These are phyloP conservation scores for Solanum hybrid DNA, from an alignment of 305 asterid species.

Conservation along the genomic window DNA sequence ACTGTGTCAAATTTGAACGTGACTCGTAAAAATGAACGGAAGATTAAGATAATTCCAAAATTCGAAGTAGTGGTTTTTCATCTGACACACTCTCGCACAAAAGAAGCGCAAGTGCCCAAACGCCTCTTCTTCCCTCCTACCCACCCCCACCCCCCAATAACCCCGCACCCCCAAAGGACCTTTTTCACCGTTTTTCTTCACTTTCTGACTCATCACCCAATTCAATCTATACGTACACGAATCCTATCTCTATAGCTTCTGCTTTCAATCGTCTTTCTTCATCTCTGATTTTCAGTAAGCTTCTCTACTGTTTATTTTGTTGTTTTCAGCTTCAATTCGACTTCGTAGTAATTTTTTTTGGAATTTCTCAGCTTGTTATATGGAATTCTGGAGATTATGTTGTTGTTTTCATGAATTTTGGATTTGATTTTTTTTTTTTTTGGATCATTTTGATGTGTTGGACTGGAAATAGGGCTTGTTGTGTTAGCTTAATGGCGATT, in stretches of 20 bases:
- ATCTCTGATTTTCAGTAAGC: not conserved
- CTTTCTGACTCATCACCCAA: not conserved
- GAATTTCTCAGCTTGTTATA: not conserved
- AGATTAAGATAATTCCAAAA: not conserved
- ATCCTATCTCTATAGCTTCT: not conserved
- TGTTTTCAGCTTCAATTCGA: not conserved
- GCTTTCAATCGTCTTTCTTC: not conserved
- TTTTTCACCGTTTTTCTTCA: not conserved
- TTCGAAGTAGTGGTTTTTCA: not conserved
- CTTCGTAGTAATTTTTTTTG: not conserved
- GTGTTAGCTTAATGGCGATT: not conserved
- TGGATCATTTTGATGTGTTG: not conserved
- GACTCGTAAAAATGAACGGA: not conserved
- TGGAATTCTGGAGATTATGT: not conserved
- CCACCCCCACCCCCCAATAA: not conserved
- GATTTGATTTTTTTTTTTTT: not conserved
- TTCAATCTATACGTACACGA: not conserved
- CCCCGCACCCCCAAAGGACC: not conserved
- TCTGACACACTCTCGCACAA: conserved; percentile 5
- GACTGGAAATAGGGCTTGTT: not conserved
- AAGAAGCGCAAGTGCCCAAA: not conserved
- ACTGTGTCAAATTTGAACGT: not conserved
- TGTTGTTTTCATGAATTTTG: not conserved
- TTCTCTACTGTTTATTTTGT: not conserved
- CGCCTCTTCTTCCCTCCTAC: not conserved